These are phyloP conservation scores for Coniferiporia sulphurascens DNA, from an alignment of 1,284 basidiomycete species.

Conservation along the genomic window DNA sequence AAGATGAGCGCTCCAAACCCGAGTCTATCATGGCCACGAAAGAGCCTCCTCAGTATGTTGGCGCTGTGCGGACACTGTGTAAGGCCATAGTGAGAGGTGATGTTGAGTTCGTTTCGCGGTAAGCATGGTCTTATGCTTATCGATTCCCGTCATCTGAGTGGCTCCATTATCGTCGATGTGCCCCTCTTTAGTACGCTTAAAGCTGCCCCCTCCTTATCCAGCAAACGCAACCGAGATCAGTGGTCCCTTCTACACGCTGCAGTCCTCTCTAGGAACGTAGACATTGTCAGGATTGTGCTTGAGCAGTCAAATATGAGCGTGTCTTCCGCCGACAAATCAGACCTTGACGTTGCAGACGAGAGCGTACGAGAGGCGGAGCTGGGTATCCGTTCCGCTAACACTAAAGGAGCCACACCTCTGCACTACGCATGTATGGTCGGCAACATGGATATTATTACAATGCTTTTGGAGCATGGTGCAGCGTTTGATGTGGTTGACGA, in stretches of 20 bases:
- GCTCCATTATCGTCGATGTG: not conserved
- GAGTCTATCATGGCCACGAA: too few relatives aligned
- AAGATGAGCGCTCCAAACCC: too few relatives aligned
- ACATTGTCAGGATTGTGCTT: conserved; percentile 6
- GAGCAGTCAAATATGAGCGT: not conserved
- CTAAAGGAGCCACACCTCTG: conserved; percentile 3
- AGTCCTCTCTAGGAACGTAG: conserved; percentile 8
- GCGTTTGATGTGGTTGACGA: not conserved
- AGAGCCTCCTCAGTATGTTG: not conserved
- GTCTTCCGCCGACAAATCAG: not conserved
- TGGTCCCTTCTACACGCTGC: conserved; percentile 13
- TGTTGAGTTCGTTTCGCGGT: conserved; percentile 2
- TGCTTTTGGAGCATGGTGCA: conserved; percentile 1
- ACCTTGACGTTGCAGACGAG: not conserved
- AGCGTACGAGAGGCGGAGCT: not conserved
- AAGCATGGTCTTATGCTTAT: not conserved
- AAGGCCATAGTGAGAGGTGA: conserved; percentile 8
- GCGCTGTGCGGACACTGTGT: conserved; percentile 2
- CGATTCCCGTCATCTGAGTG: not conserved
- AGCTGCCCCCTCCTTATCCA: not conserved
- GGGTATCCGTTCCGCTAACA: not conserved
- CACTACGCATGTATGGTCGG: conserved; percentile 14
- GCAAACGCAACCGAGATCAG: not conserved
- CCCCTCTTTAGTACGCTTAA: not conserved
- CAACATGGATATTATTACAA: conserved; percentile 1